phyloP scores from a whole-genome alignment of 208 protist genomes.

The Borovskyia barvae region DNA sequence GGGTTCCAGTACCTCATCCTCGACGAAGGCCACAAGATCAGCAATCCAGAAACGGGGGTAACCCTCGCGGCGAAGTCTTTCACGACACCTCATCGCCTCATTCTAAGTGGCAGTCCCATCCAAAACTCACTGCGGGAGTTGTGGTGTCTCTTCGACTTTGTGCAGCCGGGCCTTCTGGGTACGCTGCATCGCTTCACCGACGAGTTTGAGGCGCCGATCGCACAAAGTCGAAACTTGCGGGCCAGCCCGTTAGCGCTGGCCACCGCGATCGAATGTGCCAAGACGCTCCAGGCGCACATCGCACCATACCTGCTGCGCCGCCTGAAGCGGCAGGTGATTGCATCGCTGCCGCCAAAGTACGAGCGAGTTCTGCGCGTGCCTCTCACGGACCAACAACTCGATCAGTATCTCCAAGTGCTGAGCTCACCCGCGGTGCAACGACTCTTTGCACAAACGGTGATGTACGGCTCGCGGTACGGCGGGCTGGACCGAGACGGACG shows the following conservation, averaged over 20 bases:
- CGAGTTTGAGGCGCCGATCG: slow-evolving; percentile 83
- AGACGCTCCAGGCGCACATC: slow-evolving; percentile 92
- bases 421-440: slow-evolving; percentile 58
- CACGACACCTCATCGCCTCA: slow-evolving; percentile 91
- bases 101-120: slow-evolving; percentile 96
- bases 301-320: slow-evolving; percentile 95
- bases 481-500: slow-evolving; percentile 58
- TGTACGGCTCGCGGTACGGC: slow-evolving; percentile 26
- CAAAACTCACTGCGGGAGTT: slow-evolving; percentile 99
- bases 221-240: slow-evolving; percentile 90
- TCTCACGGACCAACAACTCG: slow-evolving; percentile 92
- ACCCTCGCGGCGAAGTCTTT: slow-evolving; percentile 95
- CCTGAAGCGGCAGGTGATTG: slow-evolving; percentile 94
- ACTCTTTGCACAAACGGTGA: slow-evolving; percentile 45
- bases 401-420: slow-evolving; percentile 91
- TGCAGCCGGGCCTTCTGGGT: slow-evolving; percentile 94
- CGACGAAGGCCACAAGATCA: slow-evolving; percentile 97
- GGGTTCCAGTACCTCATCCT: slow-evolving; percentile 95
- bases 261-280: slow-evolving; percentile 94
- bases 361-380: slow-evolving; percentile 97
- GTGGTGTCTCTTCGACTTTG: slow-evolving; percentile 99
- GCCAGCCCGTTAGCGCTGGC: slow-evolving; percentile 86
- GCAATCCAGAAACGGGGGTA: slow-evolving; percentile 95
- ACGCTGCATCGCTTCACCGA: slow-evolving; percentile 75
- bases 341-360: slow-evolving; percentile 91